Evolutionary conservation across 176 grass and related monocot species (phyloP).

Genomic region (Hyparrhenia diplandra): DNA sequence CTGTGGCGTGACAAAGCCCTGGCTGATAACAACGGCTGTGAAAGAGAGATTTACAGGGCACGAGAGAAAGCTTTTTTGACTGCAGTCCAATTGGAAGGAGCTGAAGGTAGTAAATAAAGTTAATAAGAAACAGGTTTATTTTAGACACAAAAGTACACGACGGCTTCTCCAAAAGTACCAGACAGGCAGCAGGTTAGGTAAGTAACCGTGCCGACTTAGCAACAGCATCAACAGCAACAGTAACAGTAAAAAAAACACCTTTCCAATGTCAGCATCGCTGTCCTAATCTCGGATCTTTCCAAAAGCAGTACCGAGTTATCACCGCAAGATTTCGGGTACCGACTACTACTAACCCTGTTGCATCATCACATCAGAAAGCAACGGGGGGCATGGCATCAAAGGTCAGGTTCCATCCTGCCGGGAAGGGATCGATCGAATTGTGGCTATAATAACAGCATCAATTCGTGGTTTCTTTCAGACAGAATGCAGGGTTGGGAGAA

Average conservation of each 20-base stretch:
- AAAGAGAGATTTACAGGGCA: neutral
- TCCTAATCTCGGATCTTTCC: constrained; percentile 33
- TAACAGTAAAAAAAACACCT: constrained; percentile 16
- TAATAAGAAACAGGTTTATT: neutral
- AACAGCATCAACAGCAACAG: no score
- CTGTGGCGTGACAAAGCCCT: neutral
- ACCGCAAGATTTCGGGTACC: constrained; percentile 10
- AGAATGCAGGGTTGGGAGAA: constrained; percentile 12
- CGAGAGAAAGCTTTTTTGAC: neutral
- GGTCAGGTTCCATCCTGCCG: constrained; percentile 20
- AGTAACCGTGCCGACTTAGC: constrained; percentile 14
- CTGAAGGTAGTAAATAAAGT: neutral
- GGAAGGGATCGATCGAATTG: constrained; percentile 33
- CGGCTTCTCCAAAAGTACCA: neutral
- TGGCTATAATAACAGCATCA: constrained; percentile 37
- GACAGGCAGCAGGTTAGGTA: neutral
- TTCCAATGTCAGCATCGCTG: constrained; percentile 27
- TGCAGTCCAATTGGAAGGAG: neutral
- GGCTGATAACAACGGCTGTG: neutral
- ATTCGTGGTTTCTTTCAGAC: constrained; percentile 15
- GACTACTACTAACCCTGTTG: constrained; percentile 23
- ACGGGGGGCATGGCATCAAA: constrained; percentile 30
- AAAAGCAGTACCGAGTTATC: constrained; percentile 10
- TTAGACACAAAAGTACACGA: neutral
- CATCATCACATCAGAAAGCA: constrained; percentile 32